Conservation (phyloP, 2,329 filamentous ascomycete genomes). For the Sarocladium kiliense region DNA sequence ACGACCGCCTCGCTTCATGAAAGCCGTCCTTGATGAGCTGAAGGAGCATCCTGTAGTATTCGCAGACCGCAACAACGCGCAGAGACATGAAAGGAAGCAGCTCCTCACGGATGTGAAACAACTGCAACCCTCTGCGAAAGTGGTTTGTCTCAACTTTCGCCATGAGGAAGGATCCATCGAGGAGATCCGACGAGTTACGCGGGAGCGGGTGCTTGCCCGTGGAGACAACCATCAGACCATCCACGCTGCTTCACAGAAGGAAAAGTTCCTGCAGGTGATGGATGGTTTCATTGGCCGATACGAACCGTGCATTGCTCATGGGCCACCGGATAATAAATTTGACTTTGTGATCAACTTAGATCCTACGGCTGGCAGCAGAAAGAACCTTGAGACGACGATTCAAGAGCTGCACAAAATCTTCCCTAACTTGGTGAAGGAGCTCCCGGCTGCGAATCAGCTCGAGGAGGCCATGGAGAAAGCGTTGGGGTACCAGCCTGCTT, state of each 20-base stretch:
- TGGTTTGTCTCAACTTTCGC: constrained; percentile 84
- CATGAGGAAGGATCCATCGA: constrained; percentile 74
- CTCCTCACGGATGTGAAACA: constrained; percentile 72
- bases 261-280: constrained; percentile 87
- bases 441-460: constrained; percentile 69
- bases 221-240: constrained; percentile 99
- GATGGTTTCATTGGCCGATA: constrained; percentile 87
- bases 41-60: constrained; percentile 66
- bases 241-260: constrained; percentile 67
- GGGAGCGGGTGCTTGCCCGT: constrained; percentile 71
- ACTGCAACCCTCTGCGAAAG: constrained; percentile 57
- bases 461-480: constrained; percentile 75
- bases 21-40: constrained; percentile 61
- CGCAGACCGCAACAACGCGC: constrained; percentile 92
- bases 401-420: constrained; percentile 68
- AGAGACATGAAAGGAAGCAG: constrained; percentile 81
- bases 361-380: constrained; percentile 67
- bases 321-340: constrained; percentile 73
- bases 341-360: constrained; percentile 83
- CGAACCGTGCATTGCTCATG: constrained; percentile 64
- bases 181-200: constrained; percentile 68
- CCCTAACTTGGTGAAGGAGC: constrained; percentile 65
- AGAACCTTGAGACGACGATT: constrained; percentile 79
- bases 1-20: constrained; percentile 73
- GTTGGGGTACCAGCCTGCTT: constrained; percentile 68